phyloP scores from a whole-genome alignment of 2,329 filamentous ascomycete species.

The Sphaceloma murrayae region DNA sequence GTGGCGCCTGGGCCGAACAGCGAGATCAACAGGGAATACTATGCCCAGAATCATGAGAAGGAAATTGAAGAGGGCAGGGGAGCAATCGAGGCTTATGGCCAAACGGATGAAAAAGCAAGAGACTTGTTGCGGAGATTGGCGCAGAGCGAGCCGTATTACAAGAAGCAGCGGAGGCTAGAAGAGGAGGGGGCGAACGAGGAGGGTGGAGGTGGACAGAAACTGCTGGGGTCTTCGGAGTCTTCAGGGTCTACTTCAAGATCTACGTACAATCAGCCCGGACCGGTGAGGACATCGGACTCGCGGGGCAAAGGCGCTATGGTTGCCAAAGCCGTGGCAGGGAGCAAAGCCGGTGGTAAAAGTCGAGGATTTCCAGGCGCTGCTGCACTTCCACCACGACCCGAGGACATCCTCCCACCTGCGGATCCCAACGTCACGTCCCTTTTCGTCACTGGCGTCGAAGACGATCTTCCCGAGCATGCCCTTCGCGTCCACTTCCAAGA shows the following conservation, averaged over 20 bases:
- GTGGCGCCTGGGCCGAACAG: conserved; percentile 86
- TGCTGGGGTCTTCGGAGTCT: conserved; percentile 31
- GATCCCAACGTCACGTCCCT: conserved; percentile 85
- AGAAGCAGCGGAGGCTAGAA: conserved; percentile 71
- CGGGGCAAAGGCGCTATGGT: conserved; percentile 26
- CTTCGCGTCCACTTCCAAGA: conserved; percentile 82
- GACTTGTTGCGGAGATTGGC: conserved; percentile 78
- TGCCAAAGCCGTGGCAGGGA: conserved; percentile 22
- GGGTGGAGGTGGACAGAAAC: conserved; percentile 33
- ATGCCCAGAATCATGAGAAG: conserved; percentile 92
- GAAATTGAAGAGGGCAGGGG: conserved; percentile 87
- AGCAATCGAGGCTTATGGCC: conserved; percentile 76
- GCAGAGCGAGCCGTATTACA: conserved; percentile 89
- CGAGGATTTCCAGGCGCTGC: conserved; percentile 57
- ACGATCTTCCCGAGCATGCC: conserved; percentile 88
- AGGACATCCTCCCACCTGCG: conserved; percentile 75
- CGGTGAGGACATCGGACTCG: conserved; percentile 64
- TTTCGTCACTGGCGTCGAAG: conserved; percentile 90
- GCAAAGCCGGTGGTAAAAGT: conserved; percentile 42
- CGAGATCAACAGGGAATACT: conserved; percentile 92
- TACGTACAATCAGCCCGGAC: conserved; percentile 47
- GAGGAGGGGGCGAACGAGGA: conserved; percentile 38
- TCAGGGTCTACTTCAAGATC: conserved; percentile 26
- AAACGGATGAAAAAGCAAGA: conserved; percentile 92
- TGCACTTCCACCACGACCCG: conserved; percentile 66